phyloP scores from a whole-genome alignment of 202 grass and related monocot species.

The Schoenoplectus tabernaemontani region DNA sequence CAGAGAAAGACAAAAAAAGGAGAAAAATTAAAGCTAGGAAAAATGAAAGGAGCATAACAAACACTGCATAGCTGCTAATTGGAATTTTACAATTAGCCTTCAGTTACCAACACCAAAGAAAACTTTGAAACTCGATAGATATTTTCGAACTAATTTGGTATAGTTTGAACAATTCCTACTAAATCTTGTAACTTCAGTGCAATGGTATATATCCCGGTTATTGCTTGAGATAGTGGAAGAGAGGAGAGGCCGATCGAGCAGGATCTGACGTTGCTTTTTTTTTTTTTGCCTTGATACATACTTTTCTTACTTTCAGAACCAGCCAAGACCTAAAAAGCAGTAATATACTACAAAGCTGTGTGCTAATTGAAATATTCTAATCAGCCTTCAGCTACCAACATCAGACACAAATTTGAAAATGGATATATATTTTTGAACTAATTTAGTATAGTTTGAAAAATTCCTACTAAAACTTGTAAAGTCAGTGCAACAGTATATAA shows the following conservation, averaged over 20 bases:
- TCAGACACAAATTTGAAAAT: background rate
- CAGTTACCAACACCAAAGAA: background rate
- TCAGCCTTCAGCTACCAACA: background rate
- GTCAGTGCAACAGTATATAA: background rate
- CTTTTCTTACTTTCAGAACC: background rate
- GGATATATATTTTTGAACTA: background rate
- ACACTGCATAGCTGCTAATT: background rate
- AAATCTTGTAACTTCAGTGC: background rate
- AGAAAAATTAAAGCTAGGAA: background rate
- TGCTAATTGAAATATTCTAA: background rate
- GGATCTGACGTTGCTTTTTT: background rate
- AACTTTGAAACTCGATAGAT: background rate
- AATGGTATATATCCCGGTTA: background rate
- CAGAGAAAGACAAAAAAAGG: background rate
- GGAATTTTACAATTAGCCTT: background rate
- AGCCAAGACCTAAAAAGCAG: background rate
- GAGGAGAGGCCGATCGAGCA: background rate
- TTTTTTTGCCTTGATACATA: background rate
- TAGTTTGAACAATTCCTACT: background rate
- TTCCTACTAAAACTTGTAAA: background rate
- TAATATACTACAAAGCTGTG: background rate
- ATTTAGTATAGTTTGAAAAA: background rate
- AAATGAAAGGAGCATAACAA: background rate
- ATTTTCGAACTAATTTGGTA: background rate
- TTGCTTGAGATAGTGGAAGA: background rate